phyloP scores from a whole-genome alignment of 305 asterid species.

The Solanum hybrid region DNA sequence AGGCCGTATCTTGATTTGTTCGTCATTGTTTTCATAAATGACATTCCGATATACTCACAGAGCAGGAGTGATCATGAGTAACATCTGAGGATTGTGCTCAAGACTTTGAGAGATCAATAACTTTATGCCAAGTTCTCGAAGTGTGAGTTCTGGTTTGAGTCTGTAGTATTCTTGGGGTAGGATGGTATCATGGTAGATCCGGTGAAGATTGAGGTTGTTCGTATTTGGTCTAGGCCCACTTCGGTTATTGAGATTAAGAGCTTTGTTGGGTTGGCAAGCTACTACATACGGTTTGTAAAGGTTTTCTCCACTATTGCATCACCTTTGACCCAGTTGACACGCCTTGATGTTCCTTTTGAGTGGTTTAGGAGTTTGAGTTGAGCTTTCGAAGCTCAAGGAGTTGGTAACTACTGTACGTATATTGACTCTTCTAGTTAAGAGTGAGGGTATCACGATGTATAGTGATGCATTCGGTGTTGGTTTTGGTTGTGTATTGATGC shows the following conservation, averaged over 20 bases:
- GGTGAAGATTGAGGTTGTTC: background rate
- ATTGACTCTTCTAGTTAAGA: background rate
- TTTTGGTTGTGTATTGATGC: background rate
- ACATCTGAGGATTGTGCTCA: background rate
- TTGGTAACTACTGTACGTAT: background rate
- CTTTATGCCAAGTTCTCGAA: background rate
- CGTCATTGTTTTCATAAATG: background rate
- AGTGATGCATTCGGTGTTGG: background rate
- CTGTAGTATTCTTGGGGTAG: background rate
- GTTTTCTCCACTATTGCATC: background rate
- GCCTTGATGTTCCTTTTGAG: background rate
- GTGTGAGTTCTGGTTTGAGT: background rate
- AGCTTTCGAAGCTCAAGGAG: background rate
- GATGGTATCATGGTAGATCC: background rate
- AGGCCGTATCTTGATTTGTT: background rate
- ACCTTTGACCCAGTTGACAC: background rate
- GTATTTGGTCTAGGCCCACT: background rate
- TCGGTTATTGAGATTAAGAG: background rate
- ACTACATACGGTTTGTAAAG: background rate
- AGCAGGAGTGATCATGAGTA: background rate
- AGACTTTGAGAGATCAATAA: background rate
- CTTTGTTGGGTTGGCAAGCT: background rate
- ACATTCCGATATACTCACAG: background rate
- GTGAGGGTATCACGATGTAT: background rate
- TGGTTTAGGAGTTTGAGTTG: background rate